These are phyloP conservation scores for Athelia psychrophila DNA, from an alignment of 1,284 basidiomycete genomes.

Conservation along the genomic window DNA sequence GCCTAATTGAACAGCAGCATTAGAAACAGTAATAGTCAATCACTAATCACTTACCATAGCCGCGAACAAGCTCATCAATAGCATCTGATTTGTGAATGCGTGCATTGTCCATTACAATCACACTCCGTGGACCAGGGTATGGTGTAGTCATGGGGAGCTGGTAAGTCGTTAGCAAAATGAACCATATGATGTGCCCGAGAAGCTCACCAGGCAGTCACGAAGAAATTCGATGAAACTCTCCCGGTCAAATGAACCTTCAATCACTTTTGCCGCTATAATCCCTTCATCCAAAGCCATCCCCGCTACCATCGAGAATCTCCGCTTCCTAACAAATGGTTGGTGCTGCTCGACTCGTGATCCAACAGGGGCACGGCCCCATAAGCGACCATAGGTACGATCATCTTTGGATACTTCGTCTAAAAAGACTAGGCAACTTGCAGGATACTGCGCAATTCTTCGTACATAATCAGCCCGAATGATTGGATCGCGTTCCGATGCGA, in stretches of 20 bases:
- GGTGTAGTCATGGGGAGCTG: constrained; percentile 10
- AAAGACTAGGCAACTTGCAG: constrained; percentile 6
- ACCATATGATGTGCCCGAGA: neutral
- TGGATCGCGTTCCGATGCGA: constrained; percentile 5
- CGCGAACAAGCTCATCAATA: constrained; percentile 12
- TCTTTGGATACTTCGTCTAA: constrained; percentile 5
- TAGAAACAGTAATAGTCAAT: neutral
- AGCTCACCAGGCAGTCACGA: constrained; percentile 1
- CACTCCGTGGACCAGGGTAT: constrained; percentile 14
- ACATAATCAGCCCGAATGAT: constrained; percentile 5
- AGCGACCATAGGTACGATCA: constrained; percentile 1
- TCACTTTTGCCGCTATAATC: constrained; percentile 3
- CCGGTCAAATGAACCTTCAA: constrained; percentile 5
- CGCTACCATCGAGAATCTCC: constrained; percentile 5
- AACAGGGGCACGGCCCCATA: constrained; percentile 3
- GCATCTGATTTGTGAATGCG: constrained; percentile 18
- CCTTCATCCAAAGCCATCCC: constrained; percentile 3
- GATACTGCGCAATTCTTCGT: constrained; percentile 6
- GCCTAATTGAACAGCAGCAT: constrained; percentile 2
- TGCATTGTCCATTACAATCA: constrained; percentile 25
- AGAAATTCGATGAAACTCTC: constrained; percentile 6
- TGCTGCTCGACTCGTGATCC: constrained; percentile 5
- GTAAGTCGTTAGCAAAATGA: neutral
- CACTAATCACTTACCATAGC: constrained; percentile 8
- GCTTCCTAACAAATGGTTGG: constrained; percentile 5